These are phyloP conservation scores for Exidia glandulosa DNA, from an alignment of 768 basidiomycete species.

Conservation along the genomic window DNA sequence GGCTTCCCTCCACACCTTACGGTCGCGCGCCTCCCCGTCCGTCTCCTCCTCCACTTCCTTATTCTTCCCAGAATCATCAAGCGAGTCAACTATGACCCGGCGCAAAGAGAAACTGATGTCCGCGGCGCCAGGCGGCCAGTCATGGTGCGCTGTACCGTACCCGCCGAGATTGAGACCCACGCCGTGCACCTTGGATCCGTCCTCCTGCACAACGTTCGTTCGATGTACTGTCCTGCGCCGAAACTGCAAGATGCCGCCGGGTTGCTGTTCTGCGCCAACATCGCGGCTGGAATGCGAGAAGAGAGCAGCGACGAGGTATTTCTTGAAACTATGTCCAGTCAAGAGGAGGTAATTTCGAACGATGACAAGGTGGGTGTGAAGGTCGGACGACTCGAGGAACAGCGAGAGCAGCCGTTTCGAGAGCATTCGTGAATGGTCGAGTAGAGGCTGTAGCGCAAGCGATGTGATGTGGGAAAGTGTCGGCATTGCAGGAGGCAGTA, in stretches of 20 bases:
- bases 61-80: slow-evolving; percentile 32
- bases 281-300: slow-evolving; percentile 72
- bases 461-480: slow-evolving; percentile 50
- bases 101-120: slow-evolving; percentile 76
- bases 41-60: too few species aligned
- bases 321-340: slow-evolving; percentile 61
- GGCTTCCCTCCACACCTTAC: slow-evolving; percentile 18
- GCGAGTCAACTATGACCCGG: slow-evolving; percentile 75
- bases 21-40: slow-evolving; percentile 7
- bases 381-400: slow-evolving; percentile 51
- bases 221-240: slow-evolving; percentile 14
- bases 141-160: slow-evolving; percentile 14
- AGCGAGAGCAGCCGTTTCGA: slow-evolving; percentile 56
- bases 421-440: slow-evolving; percentile 50
- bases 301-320: slow-evolving; percentile 54
- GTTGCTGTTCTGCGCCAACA: slow-evolving; percentile 30
- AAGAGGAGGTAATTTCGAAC: slow-evolving; percentile 69
- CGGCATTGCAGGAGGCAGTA: slow-evolving; percentile 53
- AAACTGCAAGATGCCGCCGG: slow-evolving; percentile 6
- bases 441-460: slow-evolving; percentile 50
- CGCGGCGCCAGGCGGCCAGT: slow-evolving; percentile 79
- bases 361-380: slow-evolving; percentile 55
- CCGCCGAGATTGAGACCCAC: slow-evolving; percentile 2
- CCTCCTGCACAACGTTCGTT: slow-evolving; percentile 17
- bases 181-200: slow-evolving; percentile 11